Percentiles rank a stretch among this genome's conserved stretches.
phyloP scores from a whole-genome alignment of 768 basidiomycete genomes.

The Lactarius quietus region DNA sequence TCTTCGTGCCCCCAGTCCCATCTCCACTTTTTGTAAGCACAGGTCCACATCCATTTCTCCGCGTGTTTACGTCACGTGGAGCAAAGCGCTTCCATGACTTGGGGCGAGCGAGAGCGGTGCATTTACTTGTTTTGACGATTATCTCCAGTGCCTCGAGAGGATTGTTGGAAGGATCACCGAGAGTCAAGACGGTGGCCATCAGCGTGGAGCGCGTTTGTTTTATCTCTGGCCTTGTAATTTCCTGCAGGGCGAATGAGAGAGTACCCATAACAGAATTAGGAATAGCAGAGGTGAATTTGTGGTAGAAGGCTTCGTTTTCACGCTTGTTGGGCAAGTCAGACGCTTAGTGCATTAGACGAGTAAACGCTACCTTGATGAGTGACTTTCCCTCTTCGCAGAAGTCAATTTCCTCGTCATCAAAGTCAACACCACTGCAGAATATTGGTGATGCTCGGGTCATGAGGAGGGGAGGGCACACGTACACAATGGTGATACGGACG shows the following conservation, averaged over 20 bases:
- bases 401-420: constrained; percentile 67
- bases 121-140: constrained; percentile 72
- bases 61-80: constrained; percentile 34
- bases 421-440: constrained; percentile 75
- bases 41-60: constrained; percentile 34
- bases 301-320: constrained; percentile 73
- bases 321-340: constrained; percentile 40
- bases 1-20: constrained; percentile 22
- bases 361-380: constrained; percentile 57
- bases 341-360: neutral
- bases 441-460: constrained; percentile 9
- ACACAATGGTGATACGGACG: constrained; percentile 72
- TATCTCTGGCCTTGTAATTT: constrained; percentile 57
- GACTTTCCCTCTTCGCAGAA: constrained; percentile 68
- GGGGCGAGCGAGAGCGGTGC: constrained; percentile 64
- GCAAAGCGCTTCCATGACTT: constrained; percentile 79
- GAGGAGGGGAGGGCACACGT: constrained; percentile 28
- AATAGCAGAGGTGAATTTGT: constrained; percentile 41
- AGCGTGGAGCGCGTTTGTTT: constrained; percentile 66
- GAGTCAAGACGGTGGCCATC: constrained; percentile 58
- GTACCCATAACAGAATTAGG: constrained; percentile 56
- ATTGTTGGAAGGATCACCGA: constrained; percentile 70
- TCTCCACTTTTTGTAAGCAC: constrained; percentile 16
- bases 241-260: constrained; percentile 60
- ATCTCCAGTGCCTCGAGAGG: constrained; percentile 75